Base-by-base conservation (phyloP, 108 stramenopile genomes). In the Seminavis robusta region DNA sequence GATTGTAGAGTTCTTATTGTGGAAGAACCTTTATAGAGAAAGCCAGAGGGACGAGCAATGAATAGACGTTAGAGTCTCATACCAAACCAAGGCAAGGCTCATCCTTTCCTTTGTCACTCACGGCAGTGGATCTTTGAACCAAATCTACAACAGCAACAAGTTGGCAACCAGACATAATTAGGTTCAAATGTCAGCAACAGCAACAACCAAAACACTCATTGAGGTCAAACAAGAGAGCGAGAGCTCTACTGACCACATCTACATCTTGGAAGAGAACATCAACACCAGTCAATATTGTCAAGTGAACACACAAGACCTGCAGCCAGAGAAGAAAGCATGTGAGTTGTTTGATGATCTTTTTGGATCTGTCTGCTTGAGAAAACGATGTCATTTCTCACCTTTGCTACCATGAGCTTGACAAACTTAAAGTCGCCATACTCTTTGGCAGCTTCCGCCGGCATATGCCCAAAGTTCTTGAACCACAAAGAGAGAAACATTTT, bases 201-300 rank as follows among this genome's bases (percentile, higher is more conserved):
- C n/a, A n/a, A n/a, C n/a, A n/a, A n/a, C n/a, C n/a, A n/a, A n/a
- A n/a, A n/a, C n/a, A n/a, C n/a, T n/a, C n/a, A n/a, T n/a, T n/a
- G n/a, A n/a, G n/a, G n/a, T n/a, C n/a, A n/a, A n/a, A n/a, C n/a
- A n/a, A n/a, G n/a, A n/a, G n/a, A n/a, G n/a, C n/a, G n/a, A n/a
- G n/a, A n/a, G n/a, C n/a, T n/a, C n/a, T n/a, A n/a, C n/a, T 5
- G 80, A 88, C 65, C 6, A 79, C 47, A 36, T 88, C 81, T 0
- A 86, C 84, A 61, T 84, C 87, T 51, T 79, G 93, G 59, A 88
- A 94, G 9, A 94, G 45, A 0, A 90, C 62, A 54, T 94, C 82
- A 51, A 38, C n/a, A n/a, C n/a, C 79, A 28, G 81, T 52, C 43
- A 53, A 28, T 19, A 42, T 51, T 7, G 71, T 28, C 44, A 80